Evolutionary conservation across 1,284 basidiomycete species (phyloP), one percentile per base, ranked within the genome.

Genomic region (Ceratobasidium sp.): DNA sequence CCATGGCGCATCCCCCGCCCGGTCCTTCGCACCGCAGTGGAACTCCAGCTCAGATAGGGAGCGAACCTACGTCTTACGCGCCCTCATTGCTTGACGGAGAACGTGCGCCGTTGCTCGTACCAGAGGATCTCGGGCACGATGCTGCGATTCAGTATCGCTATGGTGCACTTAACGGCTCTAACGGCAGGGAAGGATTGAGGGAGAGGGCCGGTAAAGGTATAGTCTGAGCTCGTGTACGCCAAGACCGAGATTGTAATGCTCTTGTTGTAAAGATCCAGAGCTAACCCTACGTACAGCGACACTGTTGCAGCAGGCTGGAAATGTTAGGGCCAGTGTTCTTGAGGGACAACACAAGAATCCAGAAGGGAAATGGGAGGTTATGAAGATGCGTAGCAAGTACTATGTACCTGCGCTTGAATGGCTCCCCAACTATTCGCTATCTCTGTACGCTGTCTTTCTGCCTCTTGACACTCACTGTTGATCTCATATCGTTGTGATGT

Each of bases 341-440:
- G 12, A 48, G 3, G 71, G 71, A 26, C 61, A 48, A 26, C 48
- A 52, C 5, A 26, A 44, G 15, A 26, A 42, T 3, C 71, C 71
- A 20, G 42, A 56, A 4, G 54, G 46, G 6, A 74, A 70, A 62
- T 78, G 77, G 79, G 57, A 23, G 6, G 56, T 59, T 40, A 74
- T 78, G 56, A 71, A 67, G 73, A 65, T 67, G 54, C 69, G 79
- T 4, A 65, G 65, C 64, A 74, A 75, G 40, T 81, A 81, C 59
- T 81, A 81, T 46, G 69, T 81, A 6, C 80, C 80, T 33, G 81
- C 77, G 0, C 89, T 88, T 12, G 86, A 87, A 48, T 98, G 96
- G 96, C 91, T 97, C 78, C 96, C 96, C 0, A 88, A 91, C 68
- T 98, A 98, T 83, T 91, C 89, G 0, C 83, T 90, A 62, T 90